These are phyloP conservation scores for Yamadazyma dendronema DNA, from an alignment of 1,139 yeast genomes.

Conservation along the genomic window DNA sequence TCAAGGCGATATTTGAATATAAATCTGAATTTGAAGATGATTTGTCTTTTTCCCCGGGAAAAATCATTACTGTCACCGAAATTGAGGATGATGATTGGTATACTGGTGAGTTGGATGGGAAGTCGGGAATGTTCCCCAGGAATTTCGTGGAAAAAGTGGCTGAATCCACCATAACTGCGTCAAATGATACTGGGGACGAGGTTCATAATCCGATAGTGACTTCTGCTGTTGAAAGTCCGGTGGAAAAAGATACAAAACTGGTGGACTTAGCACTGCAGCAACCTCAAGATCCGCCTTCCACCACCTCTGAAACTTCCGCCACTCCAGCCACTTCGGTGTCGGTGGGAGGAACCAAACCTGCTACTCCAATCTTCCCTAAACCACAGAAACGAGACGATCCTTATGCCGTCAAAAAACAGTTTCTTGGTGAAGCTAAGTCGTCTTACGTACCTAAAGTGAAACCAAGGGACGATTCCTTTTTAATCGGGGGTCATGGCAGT, in stretches of 20 bases:
- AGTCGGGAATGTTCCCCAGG: conserved; percentile 82
- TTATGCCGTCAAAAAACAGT: conserved; percentile 43
- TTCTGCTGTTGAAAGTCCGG: background rate
- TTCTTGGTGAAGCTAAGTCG: conserved; percentile 41
- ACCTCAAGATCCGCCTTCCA: background rate
- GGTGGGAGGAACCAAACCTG: too few species aligned
- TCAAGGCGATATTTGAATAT: conserved; percentile 69
- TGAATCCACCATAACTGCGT: background rate
- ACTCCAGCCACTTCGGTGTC: background rate
- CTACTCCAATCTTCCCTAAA: conserved; percentile 26
- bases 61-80: conserved; percentile 67
- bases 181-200: background rate
- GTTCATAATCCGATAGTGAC: too few species aligned
- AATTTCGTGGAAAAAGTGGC: conserved; percentile 55
- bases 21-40: conserved; percentile 84
- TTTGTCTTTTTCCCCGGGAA: conserved; percentile 65
- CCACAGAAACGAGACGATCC: conserved; percentile 34
- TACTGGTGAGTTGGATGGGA: conserved; percentile 59
- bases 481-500: conserved; percentile 27
- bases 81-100: conserved; percentile 94
- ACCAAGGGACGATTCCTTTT: conserved; percentile 40
- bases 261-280: too few species aligned
- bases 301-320: background rate
- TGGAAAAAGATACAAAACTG: background rate
- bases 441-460: conserved; percentile 45